Percentiles rank a stretch among this genome's conserved stretches.
Evolutionary conservation across 768 basidiomycete species (phyloP).

Genomic region (Auricularia sp.): DNA sequence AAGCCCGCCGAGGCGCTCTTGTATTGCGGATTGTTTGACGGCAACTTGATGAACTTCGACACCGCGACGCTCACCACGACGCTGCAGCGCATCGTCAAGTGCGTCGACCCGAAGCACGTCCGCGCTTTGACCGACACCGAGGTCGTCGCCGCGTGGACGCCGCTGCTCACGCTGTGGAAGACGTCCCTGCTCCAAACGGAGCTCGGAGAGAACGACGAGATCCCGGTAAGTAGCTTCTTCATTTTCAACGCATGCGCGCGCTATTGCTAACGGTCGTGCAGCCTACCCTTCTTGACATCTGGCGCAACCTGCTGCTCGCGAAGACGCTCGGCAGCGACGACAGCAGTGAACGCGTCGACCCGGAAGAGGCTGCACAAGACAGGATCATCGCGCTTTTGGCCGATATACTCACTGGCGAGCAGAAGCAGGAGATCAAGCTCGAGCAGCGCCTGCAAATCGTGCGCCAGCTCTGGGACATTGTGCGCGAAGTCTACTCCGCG

Average conservation of each 20-base stretch:
- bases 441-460: slow-evolving; percentile 34
- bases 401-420: background rate
- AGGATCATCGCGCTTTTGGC: slow-evolving; percentile 16
- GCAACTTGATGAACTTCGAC: slow-evolving; percentile 44
- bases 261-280: slow-evolving; percentile 13
- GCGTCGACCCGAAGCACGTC: slow-evolving; percentile 44
- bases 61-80: slow-evolving; percentile 35
- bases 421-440: slow-evolving; percentile 1
- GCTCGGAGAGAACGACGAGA: slow-evolving; percentile 32
- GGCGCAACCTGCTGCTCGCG: slow-evolving; percentile 46
- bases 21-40: slow-evolving; percentile 44
- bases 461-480: slow-evolving; percentile 46
- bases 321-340: slow-evolving; percentile 31
- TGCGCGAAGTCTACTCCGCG: slow-evolving; percentile 28
- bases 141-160: slow-evolving; percentile 39
- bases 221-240: slow-evolving; percentile 37
- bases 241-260: too few species aligned
- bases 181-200: slow-evolving; percentile 34
- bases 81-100: slow-evolving; percentile 44
- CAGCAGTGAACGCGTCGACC: slow-evolving; percentile 26
- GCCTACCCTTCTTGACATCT: slow-evolving; percentile 42
- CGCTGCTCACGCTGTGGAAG: slow-evolving; percentile 46
- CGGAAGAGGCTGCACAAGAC: slow-evolving; percentile 10
- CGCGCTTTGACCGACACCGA: slow-evolving; percentile 50
- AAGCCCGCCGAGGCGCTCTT: slow-evolving; percentile 32